Evolutionary conservation across 2,329 filamentous ascomycete species (phyloP).

Genomic region (Botrytis deweyae): DNA sequence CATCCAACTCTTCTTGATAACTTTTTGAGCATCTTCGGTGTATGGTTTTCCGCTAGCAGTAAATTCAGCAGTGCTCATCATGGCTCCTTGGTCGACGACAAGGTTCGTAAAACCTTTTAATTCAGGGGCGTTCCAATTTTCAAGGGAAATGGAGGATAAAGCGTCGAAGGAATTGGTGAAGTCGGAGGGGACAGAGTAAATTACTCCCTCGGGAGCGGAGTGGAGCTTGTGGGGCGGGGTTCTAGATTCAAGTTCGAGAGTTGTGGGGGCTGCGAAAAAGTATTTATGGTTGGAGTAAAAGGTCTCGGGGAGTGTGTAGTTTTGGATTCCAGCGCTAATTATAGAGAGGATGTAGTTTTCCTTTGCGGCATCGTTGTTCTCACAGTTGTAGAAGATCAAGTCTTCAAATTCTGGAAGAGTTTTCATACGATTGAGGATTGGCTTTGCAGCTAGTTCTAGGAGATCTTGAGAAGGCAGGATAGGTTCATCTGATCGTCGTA

Average conservation of each 20-base stretch:
- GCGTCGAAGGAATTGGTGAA: constrained; percentile 24
- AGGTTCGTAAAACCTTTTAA: constrained; percentile 13
- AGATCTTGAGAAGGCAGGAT: constrained; percentile 32
- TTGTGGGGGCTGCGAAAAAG: constrained; percentile 51
- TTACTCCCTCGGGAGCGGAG: constrained; percentile 22
- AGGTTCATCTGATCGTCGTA: constrained; percentile 17
- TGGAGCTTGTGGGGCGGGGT: constrained; percentile 27
- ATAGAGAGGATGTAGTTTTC: constrained; percentile 52
- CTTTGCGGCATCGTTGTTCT: constrained; percentile 40
- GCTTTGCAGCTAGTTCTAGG: constrained; percentile 34
- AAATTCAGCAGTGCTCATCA: constrained; percentile 13
- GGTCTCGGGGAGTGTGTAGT: constrained; percentile 54
- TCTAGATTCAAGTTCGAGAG: constrained; percentile 26
- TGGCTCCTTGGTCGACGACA: constrained; percentile 15
- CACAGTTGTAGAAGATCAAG: constrained; percentile 26
- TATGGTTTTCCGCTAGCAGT: not conserved
- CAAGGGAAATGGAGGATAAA: constrained; percentile 22
- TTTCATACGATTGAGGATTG: constrained; percentile 31
- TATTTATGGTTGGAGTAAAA: constrained; percentile 57
- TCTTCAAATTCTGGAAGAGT: not conserved
- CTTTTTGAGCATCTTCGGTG: not conserved
- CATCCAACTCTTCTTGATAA: constrained; percentile 39
- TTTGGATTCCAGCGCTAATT: constrained; percentile 50
- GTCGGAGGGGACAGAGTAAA: not conserved
- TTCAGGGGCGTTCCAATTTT: constrained; percentile 28